These are phyloP conservation scores for Flaveria trinervia DNA, from an alignment of 129 eudicot genomes.

Conservation along the genomic window DNA sequence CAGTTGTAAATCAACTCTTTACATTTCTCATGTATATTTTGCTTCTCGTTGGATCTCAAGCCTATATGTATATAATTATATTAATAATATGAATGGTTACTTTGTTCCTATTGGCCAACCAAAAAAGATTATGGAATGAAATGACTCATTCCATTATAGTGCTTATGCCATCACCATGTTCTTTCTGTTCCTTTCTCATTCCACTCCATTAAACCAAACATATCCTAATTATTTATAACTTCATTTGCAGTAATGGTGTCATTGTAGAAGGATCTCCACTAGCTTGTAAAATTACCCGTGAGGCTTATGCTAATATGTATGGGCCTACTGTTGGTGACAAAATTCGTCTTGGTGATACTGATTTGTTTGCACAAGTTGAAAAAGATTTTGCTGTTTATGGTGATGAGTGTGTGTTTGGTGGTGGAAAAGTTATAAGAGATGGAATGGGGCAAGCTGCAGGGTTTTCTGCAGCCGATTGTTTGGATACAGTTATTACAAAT, in stretches of 20 bases:
- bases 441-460: conserved; percentile 99
- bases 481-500: conserved; percentile 91
- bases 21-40: not conserved
- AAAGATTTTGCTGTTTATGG: conserved; percentile 79
- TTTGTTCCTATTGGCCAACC: not conserved
- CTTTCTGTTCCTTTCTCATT: not conserved
- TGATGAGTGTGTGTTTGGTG: conserved; percentile 98
- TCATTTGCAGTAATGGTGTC: conserved; percentile 60
- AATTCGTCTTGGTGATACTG: conserved; percentile 95
- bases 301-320: conserved; percentile 86
- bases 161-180: not conserved
- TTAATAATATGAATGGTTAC: not conserved
- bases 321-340: conserved; percentile 98
- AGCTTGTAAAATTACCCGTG: conserved; percentile 52
- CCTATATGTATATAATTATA: not conserved
- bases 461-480: conserved; percentile 48
- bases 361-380: conserved; percentile 88
- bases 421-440: conserved; percentile 94
- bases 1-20: not conserved
- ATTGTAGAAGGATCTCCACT: conserved; percentile 58
- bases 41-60: not conserved
- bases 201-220: not conserved
- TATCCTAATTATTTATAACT: not conserved
- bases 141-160: not conserved
- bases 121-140: not conserved